Evolutionary conservation across 148 eudicot genomes (phyloP), one percentile per base, ranked within the genome.

Genomic region (Hydrangea macrophylla): DNA sequence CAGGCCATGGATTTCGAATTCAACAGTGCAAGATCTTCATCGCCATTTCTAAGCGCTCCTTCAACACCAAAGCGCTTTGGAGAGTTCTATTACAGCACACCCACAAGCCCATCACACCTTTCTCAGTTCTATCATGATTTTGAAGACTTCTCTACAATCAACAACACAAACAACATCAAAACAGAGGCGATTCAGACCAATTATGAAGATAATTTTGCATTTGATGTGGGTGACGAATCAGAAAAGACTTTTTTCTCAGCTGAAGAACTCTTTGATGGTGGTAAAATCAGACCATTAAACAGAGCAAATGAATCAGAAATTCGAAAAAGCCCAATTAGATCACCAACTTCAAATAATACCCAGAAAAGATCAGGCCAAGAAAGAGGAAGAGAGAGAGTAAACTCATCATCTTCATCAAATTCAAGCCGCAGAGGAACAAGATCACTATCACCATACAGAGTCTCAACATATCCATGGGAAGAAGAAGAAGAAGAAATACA

Each of bases 401-500:
- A 57, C 18, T 10, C 58, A 28, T 23, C 70, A n/a, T 42, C 75
- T 2, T 51, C 74, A 0, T 70, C 85, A 6, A 64, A 32, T 8
- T 56, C 74, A 0, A 39, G 75, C 32, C 45, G 79, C 1, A 75
- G 85, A 66, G 72, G 67, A 17, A 58, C 89, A 27, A 58, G 92
- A 22, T 86, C 96, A 31, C 77, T 84, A 22, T 87, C 96, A 13
- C 91, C 96, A 9, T 33, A 36, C 5, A 70, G 89, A 22, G 81
- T 76, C 31, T 77, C 87, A 0, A 70, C 74, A 32, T 74, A 81
- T 69, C 82, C 88, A 35, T 80, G 84, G 86, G 78, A 86, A 73
- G 89, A 80, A 68, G 80, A 76, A 30, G 61, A 73, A 61, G 12
- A 53, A 35, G 42, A 25, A 31, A 23, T 18, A 20, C 25, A 24